phyloP scores from a whole-genome alignment of 164 flowering plant species.

The Piper longum region DNA sequence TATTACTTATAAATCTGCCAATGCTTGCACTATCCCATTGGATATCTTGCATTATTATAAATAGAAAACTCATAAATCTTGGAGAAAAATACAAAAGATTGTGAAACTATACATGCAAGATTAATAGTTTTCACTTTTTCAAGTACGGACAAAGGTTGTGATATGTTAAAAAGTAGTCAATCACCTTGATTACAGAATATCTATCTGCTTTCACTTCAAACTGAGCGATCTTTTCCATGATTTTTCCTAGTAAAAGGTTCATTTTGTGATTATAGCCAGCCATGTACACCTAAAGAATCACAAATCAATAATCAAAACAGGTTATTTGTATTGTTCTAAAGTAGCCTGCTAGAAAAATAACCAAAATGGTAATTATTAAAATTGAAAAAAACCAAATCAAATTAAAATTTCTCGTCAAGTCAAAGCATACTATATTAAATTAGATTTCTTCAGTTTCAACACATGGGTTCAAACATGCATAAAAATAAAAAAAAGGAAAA shows the following conservation, averaged over 20 bases:
- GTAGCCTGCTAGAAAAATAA: background rate
- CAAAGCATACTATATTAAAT: too few species aligned
- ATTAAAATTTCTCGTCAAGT: too few species aligned
- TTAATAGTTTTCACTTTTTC: background rate
- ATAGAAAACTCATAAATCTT: too few species aligned
- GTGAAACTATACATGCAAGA: background rate
- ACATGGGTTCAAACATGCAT: too few species aligned
- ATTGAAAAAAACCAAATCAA: too few species aligned
- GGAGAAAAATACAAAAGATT: background rate
- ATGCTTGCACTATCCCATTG: too few species aligned
- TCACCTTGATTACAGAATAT: conserved; percentile 76
- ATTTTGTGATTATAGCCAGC: conserved; percentile 86
- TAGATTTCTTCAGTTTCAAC: too few species aligned
- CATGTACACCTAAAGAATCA: conserved; percentile 41
- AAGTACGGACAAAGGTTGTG: background rate
- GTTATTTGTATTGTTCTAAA: background rate
- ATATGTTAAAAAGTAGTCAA: background rate
- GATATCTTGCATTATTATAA: too few species aligned
- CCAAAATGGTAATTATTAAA: too few species aligned
- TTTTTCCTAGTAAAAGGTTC: conserved; percentile 55
- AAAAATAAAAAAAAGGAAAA: too few species aligned
- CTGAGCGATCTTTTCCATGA: conserved; percentile 50
- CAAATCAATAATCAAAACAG: too few species aligned
- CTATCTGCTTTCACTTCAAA: conserved; percentile 77
- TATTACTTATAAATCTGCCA: too few species aligned